A percentile compares a stretch with the other conserved stretches of the same genome.
Evolutionary conservation across 495 filamentous ascomycete genomes (phyloP).

Genomic region (Tuber melanosporum): DNA sequence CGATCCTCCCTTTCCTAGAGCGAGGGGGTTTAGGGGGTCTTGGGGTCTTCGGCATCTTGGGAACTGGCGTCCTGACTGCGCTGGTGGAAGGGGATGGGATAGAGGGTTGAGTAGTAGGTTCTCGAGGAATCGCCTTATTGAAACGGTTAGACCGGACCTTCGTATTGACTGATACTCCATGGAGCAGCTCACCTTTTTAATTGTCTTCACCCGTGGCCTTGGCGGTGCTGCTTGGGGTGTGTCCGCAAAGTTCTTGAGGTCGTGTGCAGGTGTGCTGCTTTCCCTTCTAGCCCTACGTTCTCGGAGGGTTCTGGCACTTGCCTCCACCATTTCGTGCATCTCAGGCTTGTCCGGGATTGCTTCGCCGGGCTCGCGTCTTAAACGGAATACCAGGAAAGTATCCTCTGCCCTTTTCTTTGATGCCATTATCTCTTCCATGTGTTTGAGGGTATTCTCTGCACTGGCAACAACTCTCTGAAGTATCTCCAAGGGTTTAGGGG

Average conservation of each 20-base stretch:
- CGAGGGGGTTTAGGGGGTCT: constrained; percentile 34
- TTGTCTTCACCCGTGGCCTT: constrained; percentile 38
- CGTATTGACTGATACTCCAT: not conserved
- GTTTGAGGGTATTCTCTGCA: constrained; percentile 30
- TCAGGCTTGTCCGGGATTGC: constrained; percentile 20
- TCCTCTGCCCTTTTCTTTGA: constrained; percentile 40
- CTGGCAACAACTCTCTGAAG: constrained; percentile 38
- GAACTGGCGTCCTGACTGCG: constrained; percentile 10
- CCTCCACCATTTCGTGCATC: constrained; percentile 17
- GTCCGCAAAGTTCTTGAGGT: constrained; percentile 19
- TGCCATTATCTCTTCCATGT: constrained; percentile 40
- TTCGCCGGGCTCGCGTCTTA: constrained; percentile 31
- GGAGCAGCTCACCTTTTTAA: constrained; percentile 37
- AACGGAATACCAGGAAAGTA: constrained; percentile 36
- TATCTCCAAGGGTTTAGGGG: constrained; percentile 33
- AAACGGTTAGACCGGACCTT: constrained; percentile 24
- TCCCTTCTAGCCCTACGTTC: constrained; percentile 31
- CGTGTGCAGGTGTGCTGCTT: constrained; percentile 29
- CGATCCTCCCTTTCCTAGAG: constrained; percentile 40
- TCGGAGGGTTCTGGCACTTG: constrained; percentile 11
- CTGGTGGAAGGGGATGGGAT: constrained; percentile 8
- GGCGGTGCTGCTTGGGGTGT: constrained; percentile 20
- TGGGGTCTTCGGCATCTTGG: constrained; percentile 15
- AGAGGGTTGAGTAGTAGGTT: constrained; percentile 19
- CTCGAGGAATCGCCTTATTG: constrained; percentile 35